Percentiles rank a stretch among this genome's conserved stretches.
Evolutionary conservation across 148 eudicot genomes (phyloP).

Genomic region (Dianthus caryophyllus): DNA sequence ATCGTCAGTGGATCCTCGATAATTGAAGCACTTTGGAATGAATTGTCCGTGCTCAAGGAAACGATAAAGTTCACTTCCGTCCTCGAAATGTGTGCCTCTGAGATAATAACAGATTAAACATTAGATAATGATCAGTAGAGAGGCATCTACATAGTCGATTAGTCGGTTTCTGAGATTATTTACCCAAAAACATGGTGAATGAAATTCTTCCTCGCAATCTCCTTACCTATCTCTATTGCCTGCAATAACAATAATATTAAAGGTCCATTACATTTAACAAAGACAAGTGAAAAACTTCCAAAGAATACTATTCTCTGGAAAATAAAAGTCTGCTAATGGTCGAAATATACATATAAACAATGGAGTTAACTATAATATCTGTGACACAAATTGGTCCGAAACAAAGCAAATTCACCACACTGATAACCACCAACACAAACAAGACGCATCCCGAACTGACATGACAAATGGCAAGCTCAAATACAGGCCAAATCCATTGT

Average conservation of each 20-base stretch:
- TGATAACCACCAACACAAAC: too few relatives aligned
- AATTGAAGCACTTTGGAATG: constrained; percentile 73
- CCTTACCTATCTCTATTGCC: constrained; percentile 83
- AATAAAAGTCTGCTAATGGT: too few relatives aligned
- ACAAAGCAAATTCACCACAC: too few relatives aligned
- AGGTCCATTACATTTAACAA: not conserved
- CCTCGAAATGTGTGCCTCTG: constrained; percentile 73
- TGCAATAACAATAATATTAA: constrained; percentile 23
- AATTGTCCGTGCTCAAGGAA: constrained; percentile 87
- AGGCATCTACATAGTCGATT: not conserved
- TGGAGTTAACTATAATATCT: too few relatives aligned
- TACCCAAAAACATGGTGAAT: constrained; percentile 86
- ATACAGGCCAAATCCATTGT: too few relatives aligned
- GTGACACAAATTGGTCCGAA: too few relatives aligned
- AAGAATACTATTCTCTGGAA: constrained; percentile 1
- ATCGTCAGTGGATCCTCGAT: constrained; percentile 64
- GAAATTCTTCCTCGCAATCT: constrained; percentile 69
- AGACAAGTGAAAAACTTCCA: not conserved
- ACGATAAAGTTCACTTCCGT: constrained; percentile 64
- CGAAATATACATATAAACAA: too few relatives aligned
- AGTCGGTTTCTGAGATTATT: constrained; percentile 6
- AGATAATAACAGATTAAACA: not conserved
- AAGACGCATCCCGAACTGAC: too few relatives aligned
- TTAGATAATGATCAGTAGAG: not conserved
- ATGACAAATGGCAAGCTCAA: too few relatives aligned